Conservation (phyloP, 805 yeast genomes). For the Cephaloascus fragrans region DNA sequence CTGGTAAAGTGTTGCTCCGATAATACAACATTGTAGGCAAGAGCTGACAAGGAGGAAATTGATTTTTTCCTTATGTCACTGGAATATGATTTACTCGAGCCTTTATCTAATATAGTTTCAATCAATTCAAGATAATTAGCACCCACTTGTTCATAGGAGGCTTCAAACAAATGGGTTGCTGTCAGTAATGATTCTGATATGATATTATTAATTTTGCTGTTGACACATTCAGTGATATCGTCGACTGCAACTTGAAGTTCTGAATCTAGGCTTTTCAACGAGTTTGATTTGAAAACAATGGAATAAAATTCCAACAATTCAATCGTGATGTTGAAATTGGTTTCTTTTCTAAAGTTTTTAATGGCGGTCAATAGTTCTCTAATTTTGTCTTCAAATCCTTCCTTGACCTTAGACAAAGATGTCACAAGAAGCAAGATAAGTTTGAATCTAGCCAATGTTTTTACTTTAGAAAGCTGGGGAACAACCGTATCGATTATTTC, state of each 20-base stretch:
- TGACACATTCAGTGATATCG: constrained; percentile 17
- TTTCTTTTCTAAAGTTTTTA: constrained; percentile 10
- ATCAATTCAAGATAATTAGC: constrained; percentile 5
- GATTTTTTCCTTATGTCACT: constrained; percentile 19
- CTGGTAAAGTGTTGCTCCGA: not conserved
- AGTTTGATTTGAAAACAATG: constrained; percentile 17
- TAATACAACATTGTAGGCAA: not conserved
- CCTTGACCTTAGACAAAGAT: constrained; percentile 13
- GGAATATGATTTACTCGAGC: constrained; percentile 17
- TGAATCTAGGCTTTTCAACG: constrained; percentile 17
- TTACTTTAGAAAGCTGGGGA: constrained; percentile 5
- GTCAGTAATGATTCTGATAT: constrained; percentile 20
- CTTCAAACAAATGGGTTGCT: constrained; percentile 10
- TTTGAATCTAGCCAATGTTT: constrained; percentile 3
- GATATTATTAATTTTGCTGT: constrained; percentile 22
- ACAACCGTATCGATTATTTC: constrained; percentile 3
- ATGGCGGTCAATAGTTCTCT: constrained; percentile 8
- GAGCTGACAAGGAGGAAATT: constrained; percentile 3
- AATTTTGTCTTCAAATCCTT: constrained; percentile 6
- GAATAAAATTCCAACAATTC: constrained; percentile 23
- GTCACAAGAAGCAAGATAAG: constrained; percentile 13
- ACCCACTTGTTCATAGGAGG: constrained; percentile 1
- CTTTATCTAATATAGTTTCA: constrained; percentile 10
- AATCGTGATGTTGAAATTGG: constrained; percentile 12
- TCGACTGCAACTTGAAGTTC: constrained; percentile 13